Base-by-base conservation (phyloP, 208 protist genomes). In the Blechomonas ayalai region DNA sequence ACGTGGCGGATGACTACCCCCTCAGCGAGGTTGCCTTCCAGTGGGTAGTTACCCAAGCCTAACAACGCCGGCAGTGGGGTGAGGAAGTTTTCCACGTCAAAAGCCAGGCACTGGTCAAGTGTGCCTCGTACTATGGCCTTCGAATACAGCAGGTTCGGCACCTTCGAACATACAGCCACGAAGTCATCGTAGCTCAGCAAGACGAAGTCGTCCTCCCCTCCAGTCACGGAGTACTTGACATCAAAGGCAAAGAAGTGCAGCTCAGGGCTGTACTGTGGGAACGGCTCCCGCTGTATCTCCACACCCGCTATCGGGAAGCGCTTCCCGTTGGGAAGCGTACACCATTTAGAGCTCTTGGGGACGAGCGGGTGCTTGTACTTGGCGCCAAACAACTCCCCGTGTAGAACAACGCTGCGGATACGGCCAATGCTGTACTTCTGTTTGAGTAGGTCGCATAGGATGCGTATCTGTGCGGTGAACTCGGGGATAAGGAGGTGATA, bases 241-340 rank as follows among this genome's bases (percentile, higher is more conserved):
- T 92, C 84, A 50, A 92, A 92, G 6, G 80, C 80, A 44, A 71
- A 88, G 52, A 82, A 92, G 53, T 92, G 84, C 18, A 92, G 58
- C 66, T 92, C 80, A 2, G 84, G 84, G 51, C 78, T 89, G 65
- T 92, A 92, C 60, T 92, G 84, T 40, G 84, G 84, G 43, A 92
- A 92, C 6, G 73, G 66, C 52, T 92, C 84, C 22, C 52, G 60
- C 38, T 92, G 84, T 23, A 92, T 88, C 37, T 81, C 57, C 12
- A 92, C 75, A 12, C 80, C 77, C 1, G 84, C 35, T 25, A 92
- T 89, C 2, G 80, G 84, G 28, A 90, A 76, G 13, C 60, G 49
- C 41, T 87, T 86, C 5, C 68, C 74, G 29, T 92, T 92, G 2
- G 82, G 82, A 58, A 92, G 31, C 20, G 67, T 80, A 41, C 78